Evolutionary conservation across 164 flowering plant species (phyloP).

Genomic region (Saururus chinensis): DNA sequence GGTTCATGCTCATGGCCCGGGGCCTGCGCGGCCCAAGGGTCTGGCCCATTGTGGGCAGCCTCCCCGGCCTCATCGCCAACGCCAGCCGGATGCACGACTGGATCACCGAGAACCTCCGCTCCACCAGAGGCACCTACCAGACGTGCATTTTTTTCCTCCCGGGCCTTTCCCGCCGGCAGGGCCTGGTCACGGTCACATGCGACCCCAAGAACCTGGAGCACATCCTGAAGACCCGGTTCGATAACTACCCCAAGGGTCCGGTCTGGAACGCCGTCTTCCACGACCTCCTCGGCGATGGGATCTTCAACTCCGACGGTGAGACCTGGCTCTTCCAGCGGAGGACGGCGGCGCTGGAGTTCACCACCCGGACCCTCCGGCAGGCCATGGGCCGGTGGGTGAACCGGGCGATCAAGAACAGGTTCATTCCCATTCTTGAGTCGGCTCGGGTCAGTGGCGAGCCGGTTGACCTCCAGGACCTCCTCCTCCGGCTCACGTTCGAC

Average conservation of each 20-base stretch:
- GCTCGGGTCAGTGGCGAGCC: slow-evolving; percentile 29
- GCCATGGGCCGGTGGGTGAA: slow-evolving; percentile 67
- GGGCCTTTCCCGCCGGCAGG: slow-evolving; percentile 44
- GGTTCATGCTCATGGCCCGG: slow-evolving; percentile 34
- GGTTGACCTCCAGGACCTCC: slow-evolving; percentile 51
- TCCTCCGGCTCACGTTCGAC: slow-evolving; percentile 55
- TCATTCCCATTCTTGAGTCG: slow-evolving; percentile 36
- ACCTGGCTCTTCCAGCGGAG: slow-evolving; percentile 58
- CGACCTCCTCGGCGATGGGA: slow-evolving; percentile 50
- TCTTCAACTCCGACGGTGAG: slow-evolving; percentile 62
- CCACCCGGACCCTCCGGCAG: slow-evolving; percentile 52
- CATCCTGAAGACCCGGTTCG: slow-evolving; percentile 41
- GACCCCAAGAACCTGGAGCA: slow-evolving; percentile 62
- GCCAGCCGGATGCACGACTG: slow-evolving; percentile 51
- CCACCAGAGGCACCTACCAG: slow-evolving; percentile 59
- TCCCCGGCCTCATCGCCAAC: slow-evolving; percentile 50
- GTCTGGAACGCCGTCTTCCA: slow-evolving; percentile 59
- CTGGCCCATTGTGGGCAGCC: slow-evolving; percentile 65
- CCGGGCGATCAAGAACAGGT: slow-evolving; percentile 40
- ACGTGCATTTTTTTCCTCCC: slow-evolving; percentile 55
- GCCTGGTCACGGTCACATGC: slow-evolving; percentile 62
- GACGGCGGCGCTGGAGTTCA: slow-evolving; percentile 50
- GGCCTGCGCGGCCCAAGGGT: slow-evolving; percentile 46
- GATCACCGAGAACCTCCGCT: slow-evolving; percentile 56
- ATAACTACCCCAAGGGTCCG: slow-evolving; percentile 59